Evolutionary conservation across 2,329 filamentous ascomycete species (phyloP), one percentile per base, ranked within the genome.

Genomic region (Scopulariopsis brevicaulis): DNA sequence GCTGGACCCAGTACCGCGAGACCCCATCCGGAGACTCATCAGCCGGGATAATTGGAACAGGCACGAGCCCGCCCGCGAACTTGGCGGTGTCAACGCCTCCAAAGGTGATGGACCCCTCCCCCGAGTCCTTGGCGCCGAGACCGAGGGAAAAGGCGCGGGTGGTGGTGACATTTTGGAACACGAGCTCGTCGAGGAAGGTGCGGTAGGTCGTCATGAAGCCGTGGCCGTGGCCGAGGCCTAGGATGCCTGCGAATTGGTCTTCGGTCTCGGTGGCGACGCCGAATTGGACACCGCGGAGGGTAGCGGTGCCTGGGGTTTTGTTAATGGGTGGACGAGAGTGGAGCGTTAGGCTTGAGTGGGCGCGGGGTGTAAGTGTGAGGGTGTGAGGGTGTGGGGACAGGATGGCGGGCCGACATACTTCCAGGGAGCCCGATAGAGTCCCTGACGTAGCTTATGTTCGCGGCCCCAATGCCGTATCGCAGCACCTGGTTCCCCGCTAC

Each of bases 161-260:
- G 20, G 74, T 71, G 35, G 84, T 87, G 40, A 80, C 64, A 24
- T 78, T 79, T 60, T 80, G 78, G 2, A 71, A 63, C 15, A 65
- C 67, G 48, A 82, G 69, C 64, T 79, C 70, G 66, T 81, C 79
- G 61, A 82, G 63, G 58, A 82, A 75, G 65, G 79, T 81, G 60
- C 68, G 71, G 64, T 82, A 81, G 10, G 62, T 64, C 2, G 73
- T 76, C 28, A 74, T 78, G 56, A 73, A 62, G 40, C 74, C 76
- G 14, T 70, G 54, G 3, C 82, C 75, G 67, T 89, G 89, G 25
- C 89, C 89, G 58, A 94, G 85, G 24, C 90, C 90, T 22, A 95
- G 70, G 53, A 94, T 89, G 43, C 79, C 79, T 0, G 77, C 71
- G 59, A 77, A 79, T 61, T 79, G 73, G 60, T 79, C 73, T 15